Evolutionary conservation across 176 grass and related monocot genomes (phyloP).

Genomic region (Elaeis guineensis): DNA sequence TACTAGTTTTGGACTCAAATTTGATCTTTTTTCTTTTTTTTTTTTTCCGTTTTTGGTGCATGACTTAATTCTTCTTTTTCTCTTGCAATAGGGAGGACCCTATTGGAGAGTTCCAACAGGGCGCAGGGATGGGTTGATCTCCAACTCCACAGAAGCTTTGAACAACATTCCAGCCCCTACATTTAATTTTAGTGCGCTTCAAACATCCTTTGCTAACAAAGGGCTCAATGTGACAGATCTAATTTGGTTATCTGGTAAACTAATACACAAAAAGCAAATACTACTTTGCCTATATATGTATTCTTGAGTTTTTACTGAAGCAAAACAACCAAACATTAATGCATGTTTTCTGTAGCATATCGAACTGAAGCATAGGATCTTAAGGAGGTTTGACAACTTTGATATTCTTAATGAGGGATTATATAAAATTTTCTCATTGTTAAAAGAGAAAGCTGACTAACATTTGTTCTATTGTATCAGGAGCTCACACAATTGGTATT

Average conservation of each 20-base stretch:
- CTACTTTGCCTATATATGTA: too few species aligned
- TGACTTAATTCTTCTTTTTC: background rate
- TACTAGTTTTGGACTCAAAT: too few species aligned
- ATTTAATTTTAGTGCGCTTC: slow-evolving; percentile 65
- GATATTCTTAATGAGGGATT: background rate
- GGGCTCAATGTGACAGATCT: slow-evolving; percentile 66
- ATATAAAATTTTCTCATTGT: background rate
- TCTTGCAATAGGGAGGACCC: slow-evolving; percentile 55
- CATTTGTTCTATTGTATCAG: slow-evolving; percentile 18
- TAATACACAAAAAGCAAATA: too few species aligned
- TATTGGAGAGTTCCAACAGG: slow-evolving; percentile 82
- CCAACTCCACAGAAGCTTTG: slow-evolving; percentile 47
- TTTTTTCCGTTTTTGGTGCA: background rate
- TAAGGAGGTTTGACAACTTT: too few species aligned
- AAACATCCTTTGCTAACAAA: slow-evolving; percentile 51
- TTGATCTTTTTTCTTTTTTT: too few species aligned
- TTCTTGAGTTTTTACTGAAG: too few species aligned
- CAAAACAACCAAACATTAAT: too few species aligned
- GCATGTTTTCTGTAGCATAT: too few species aligned
- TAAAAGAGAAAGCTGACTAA: background rate
- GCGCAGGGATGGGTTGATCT: slow-evolving; percentile 68
- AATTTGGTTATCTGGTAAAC: slow-evolving; percentile 69
- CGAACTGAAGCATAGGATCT: too few species aligned
- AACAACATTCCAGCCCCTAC: slow-evolving; percentile 47
- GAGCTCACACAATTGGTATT: slow-evolving; percentile 85